phyloP scores from a whole-genome alignment of 768 basidiomycete species.

The Porpolomopsis calyptriformis region DNA sequence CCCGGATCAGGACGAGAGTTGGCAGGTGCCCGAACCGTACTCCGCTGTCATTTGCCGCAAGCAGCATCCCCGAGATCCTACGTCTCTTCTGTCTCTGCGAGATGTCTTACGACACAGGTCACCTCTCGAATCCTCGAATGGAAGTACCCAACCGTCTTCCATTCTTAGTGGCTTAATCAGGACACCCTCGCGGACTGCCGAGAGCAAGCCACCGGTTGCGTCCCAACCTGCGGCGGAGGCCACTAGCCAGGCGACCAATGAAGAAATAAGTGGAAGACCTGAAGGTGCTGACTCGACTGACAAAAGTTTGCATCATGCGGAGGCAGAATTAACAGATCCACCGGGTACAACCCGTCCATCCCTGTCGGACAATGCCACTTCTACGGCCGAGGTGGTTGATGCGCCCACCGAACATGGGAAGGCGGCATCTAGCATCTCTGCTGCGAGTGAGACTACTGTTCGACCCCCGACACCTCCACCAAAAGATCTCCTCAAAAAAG shows the following conservation, averaged over 20 bases:
- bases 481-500: conserved; percentile 18
- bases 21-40: conserved; percentile 52
- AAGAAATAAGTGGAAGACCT: conserved; percentile 29
- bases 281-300: conserved; percentile 32
- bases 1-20: conserved; percentile 49
- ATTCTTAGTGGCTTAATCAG: conserved; percentile 14
- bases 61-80: conserved; percentile 50
- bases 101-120: conserved; percentile 52
- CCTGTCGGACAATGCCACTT: conserved; percentile 12
- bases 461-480: conserved; percentile 20
- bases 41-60: conserved; percentile 52
- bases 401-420: conserved; percentile 27
- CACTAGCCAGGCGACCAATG: conserved; percentile 39
- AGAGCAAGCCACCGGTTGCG: conserved; percentile 34
- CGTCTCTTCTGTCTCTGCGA: conserved; percentile 45
- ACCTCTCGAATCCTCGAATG: conserved; percentile 23
- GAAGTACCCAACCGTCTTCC: conserved; percentile 9
- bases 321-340: conserved; percentile 18
- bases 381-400: conserved; percentile 22
- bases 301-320: conserved; percentile 37
- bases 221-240: conserved; percentile 51
- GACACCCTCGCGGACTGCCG: conserved; percentile 8
- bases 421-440: conserved; percentile 31
- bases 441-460: conserved; percentile 31
- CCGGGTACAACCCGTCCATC: conserved; percentile 22